phyloP scores from a whole-genome alignment of 106 monocot species.

The Narthecium ossifragum region DNA sequence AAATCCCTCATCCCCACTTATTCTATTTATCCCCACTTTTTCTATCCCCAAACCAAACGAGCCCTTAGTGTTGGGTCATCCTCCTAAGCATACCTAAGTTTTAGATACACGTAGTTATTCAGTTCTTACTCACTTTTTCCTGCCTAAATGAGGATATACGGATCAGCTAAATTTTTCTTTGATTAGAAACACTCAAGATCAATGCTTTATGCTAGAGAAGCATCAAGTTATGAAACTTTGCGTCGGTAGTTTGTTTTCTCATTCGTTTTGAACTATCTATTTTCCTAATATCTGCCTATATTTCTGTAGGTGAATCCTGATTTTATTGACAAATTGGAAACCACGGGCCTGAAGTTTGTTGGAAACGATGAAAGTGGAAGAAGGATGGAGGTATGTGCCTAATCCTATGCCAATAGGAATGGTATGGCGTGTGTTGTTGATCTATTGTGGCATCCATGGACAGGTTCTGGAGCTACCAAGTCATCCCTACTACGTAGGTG shows the following conservation, averaged over 20 bases:
- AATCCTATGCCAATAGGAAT: not conserved
- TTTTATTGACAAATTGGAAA: conserved; percentile 44
- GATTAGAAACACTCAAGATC: not conserved
- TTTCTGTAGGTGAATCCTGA: conserved; percentile 62
- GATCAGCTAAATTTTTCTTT: not conserved
- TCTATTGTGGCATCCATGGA: conserved; percentile 1
- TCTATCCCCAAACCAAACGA: too few relatives aligned
- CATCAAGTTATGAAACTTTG: not conserved
- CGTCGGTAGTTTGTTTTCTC: not conserved
- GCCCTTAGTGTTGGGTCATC: too few relatives aligned
- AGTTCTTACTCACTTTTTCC: not conserved
- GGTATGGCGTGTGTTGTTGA: not conserved
- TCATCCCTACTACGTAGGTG: conserved; percentile 76
- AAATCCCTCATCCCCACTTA: too few relatives aligned
- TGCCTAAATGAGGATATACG: not conserved
- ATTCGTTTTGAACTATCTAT: not conserved
- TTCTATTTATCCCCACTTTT: too few relatives aligned
- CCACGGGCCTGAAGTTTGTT: conserved; percentile 62
- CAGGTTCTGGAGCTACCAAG: conserved; percentile 61
- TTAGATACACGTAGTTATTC: not conserved
- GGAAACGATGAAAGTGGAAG: conserved; percentile 72
- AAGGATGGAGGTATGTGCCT: conserved; percentile 65
- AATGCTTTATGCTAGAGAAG: too few relatives aligned
- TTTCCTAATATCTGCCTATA: conserved; percentile 3
- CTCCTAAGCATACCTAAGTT: too few relatives aligned